Evolutionary conservation across 1,139 yeast species (phyloP).

Genomic region (Scheffersomyces cryptocercus): DNA sequence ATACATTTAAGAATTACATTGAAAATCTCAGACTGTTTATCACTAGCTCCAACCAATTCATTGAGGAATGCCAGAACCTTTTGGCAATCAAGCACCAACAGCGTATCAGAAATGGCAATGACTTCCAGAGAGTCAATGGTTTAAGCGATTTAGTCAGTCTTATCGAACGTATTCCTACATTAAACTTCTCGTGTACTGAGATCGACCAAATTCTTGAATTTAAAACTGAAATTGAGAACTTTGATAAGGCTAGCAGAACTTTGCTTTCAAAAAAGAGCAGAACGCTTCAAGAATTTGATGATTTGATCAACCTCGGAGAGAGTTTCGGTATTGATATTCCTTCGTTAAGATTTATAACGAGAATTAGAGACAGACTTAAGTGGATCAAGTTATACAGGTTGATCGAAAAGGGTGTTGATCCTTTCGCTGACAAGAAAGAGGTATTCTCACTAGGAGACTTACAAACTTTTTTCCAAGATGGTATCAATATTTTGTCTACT

Average conservation of each 20-base stretch:
- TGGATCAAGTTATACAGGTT: constrained; percentile 49
- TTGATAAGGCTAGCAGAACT: constrained; percentile 49
- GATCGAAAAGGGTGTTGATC: constrained; percentile 44
- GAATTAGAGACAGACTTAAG: constrained; percentile 46
- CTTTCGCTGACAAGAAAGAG: constrained; percentile 37
- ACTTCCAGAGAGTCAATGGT: constrained; percentile 15
- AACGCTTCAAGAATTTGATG: constrained; percentile 41
- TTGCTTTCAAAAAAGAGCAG: constrained; percentile 29
- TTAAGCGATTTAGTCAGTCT: constrained; percentile 30
- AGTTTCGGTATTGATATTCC: constrained; percentile 60
- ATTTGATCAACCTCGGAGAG: constrained; percentile 53
- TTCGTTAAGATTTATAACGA: constrained; percentile 48
- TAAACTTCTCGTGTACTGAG: constrained; percentile 59
- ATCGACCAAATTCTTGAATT: constrained; percentile 60
- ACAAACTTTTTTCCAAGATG: constrained; percentile 39
- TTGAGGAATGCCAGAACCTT: constrained; percentile 56
- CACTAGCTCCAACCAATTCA: constrained; percentile 49
- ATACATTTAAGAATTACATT: constrained; percentile 17
- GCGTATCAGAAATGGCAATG: constrained; percentile 35
- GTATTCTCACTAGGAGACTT: constrained; percentile 40
- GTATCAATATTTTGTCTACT: constrained; percentile 34
- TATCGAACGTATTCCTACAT: constrained; percentile 46
- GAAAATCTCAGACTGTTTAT: constrained; percentile 47
- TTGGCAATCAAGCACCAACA: constrained; percentile 54
- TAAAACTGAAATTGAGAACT: constrained; percentile 53